Percentiles rank a stretch among this genome's conserved stretches.
phyloP scores from a whole-genome alignment of 805 yeast genomes.

The Yarrowia yakushimensis region DNA sequence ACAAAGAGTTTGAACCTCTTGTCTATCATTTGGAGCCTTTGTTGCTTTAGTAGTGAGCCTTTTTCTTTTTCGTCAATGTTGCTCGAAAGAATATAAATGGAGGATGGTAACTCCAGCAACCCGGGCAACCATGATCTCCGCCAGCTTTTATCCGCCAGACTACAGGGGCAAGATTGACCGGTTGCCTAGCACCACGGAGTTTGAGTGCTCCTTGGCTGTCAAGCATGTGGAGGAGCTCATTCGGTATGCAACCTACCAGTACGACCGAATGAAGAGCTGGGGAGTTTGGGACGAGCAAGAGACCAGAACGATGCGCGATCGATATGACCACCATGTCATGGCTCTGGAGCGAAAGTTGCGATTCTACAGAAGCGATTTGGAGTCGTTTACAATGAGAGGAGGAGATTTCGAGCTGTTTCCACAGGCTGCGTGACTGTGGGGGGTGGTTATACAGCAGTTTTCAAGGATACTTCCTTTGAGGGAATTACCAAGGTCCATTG shows the following conservation, averaged over 20 bases:
- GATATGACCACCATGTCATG: background rate
- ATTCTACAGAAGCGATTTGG: conserved; percentile 10
- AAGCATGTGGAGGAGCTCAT: conserved; percentile 9
- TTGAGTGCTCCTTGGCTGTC: background rate
- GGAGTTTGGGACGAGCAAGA: background rate
- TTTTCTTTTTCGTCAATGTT: too few relatives aligned
- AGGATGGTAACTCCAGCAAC: background rate
- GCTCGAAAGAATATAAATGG: too few relatives aligned
- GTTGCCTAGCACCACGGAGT: background rate
- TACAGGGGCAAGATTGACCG: background rate
- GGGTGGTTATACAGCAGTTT: too few relatives aligned
- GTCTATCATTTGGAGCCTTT: background rate
- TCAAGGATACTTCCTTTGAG: too few relatives aligned
- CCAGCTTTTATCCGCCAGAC: background rate
- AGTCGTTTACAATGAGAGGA: background rate
- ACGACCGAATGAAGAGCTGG: background rate
- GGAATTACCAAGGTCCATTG: too few relatives aligned
- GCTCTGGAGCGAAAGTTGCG: background rate
- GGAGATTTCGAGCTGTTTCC: background rate
- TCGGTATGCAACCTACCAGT: background rate
- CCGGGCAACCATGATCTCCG: background rate
- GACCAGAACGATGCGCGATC: background rate
- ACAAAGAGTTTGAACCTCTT: background rate
- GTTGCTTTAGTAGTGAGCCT: too few relatives aligned
- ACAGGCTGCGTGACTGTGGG: too few relatives aligned